Evolutionary conservation across 164 flowering plant species (phyloP).

Genomic region (Protea cynaroides): DNA sequence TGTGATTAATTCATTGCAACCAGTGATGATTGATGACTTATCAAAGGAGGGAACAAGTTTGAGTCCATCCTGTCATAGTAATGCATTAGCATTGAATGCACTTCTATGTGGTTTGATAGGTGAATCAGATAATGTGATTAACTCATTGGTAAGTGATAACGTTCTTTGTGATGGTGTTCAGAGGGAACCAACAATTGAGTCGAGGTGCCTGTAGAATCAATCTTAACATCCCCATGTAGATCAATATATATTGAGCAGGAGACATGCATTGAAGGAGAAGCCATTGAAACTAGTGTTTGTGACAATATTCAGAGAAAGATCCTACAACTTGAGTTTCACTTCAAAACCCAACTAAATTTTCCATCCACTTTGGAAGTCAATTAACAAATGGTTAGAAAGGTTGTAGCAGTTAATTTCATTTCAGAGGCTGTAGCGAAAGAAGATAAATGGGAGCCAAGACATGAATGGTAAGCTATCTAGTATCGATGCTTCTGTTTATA

Average conservation of each 20-base stretch:
- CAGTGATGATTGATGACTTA: neutral
- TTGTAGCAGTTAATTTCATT: too few species aligned
- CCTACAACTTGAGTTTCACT: neutral
- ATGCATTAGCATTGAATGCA: neutral
- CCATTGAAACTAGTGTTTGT: neutral
- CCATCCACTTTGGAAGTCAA: too few species aligned
- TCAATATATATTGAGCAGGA: neutral
- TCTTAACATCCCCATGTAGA: neutral
- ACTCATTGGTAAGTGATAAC: neutral
- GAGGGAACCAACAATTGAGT: neutral
- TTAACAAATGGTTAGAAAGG: too few species aligned
- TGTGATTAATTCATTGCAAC: slow-evolving; percentile 8
- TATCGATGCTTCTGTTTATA: neutral
- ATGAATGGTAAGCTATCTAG: neutral
- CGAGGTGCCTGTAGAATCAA: neutral
- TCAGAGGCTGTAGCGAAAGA: neutral
- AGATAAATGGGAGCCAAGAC: neutral
- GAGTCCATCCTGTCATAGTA: too few species aligned
- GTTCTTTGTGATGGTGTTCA: neutral
- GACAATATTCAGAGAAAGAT: neutral
- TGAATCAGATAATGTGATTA: too few species aligned
- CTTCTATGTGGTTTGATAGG: neutral
- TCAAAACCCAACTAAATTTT: too few species aligned
- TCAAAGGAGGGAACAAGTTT: slow-evolving; percentile 7
- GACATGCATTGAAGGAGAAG: neutral